phyloP scores from a whole-genome alignment of 345 rosid genomes.

The Viola odorata region DNA sequence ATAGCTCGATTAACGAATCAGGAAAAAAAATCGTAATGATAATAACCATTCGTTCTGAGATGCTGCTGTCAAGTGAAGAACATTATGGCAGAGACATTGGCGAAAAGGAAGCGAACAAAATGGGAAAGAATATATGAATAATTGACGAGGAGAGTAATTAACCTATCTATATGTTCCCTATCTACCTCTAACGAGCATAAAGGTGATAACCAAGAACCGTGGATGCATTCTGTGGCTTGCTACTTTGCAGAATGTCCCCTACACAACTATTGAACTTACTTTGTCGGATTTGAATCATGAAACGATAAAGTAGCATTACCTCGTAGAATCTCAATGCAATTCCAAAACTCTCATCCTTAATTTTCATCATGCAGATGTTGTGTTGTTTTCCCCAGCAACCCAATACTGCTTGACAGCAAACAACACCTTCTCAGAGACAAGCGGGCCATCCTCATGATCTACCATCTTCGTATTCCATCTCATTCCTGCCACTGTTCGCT shows the following conservation, averaged over 20 bases:
- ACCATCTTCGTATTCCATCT: constrained; percentile 30
- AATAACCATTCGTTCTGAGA: no score
- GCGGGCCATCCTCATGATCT: constrained; percentile 34
- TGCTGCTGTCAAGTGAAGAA: no score
- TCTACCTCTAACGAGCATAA: constrained; percentile 1
- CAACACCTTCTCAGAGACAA: constrained; percentile 22
- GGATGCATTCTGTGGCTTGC: constrained; percentile 3
- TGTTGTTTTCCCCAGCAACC: constrained; percentile 23
- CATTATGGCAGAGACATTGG: no score
- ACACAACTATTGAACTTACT: no score
- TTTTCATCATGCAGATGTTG: constrained; percentile 12
- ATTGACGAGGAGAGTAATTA: background rate
- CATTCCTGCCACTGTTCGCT: constrained; percentile 21
- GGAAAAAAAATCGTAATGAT: no score
- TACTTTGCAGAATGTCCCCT: background rate
- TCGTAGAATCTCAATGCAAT: no score
- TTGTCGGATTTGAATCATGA: no score
- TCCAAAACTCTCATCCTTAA: no score
- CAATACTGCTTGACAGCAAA: constrained; percentile 31
- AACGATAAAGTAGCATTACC: no score
- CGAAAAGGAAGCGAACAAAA: background rate
- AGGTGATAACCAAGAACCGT: constrained; percentile 1
- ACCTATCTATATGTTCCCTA: constrained; percentile 2
- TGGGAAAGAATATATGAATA: background rate
- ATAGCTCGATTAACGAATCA: no score